A percentile compares a stretch with the other conserved stretches of the same genome.
These are phyloP conservation scores for Testicularia cyperi DNA, from an alignment of 1,284 basidiomycete genomes.

Conservation along the genomic window DNA sequence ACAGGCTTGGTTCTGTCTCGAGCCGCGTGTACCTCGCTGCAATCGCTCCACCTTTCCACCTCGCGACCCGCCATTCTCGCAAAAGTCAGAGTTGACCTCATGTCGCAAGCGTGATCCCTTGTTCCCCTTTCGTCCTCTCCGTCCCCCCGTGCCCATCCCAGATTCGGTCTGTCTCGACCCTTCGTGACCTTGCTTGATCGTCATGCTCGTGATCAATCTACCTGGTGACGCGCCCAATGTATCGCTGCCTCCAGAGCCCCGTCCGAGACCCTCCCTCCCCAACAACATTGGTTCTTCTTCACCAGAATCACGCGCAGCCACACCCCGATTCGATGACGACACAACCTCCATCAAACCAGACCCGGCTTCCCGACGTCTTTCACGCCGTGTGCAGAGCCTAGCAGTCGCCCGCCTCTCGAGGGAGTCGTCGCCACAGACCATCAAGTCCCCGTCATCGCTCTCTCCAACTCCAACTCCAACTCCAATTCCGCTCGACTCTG, in stretches of 20 bases:
- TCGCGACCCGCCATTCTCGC: no score
- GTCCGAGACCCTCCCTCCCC: conserved; percentile 7
- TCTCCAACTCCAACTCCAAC: conserved; percentile 7
- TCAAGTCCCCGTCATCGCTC: background rate
- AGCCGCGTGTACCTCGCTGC: no score
- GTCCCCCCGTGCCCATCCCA: no score
- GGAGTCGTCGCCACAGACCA: conserved; percentile 6
- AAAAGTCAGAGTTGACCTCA: no score
- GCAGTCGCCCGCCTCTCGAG: conserved; percentile 19
- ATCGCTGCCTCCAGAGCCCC: conserved; percentile 31
- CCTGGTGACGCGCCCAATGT: conserved; percentile 9
- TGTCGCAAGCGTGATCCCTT: no score
- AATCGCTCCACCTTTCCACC: no score
- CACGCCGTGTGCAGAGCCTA: conserved; percentile 31
- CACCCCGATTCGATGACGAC: no score
- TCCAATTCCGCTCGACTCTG: conserved; percentile 1
- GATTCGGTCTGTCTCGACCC: no score
- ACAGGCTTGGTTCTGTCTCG: no score
- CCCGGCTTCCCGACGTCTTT: conserved; percentile 19
- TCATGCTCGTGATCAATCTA: conserved; percentile 35
- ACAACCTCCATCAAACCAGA: conserved; percentile 5
- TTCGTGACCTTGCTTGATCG: background rate
- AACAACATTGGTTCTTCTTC: no score
- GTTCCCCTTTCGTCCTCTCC: no score
- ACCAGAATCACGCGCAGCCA: no score